Conservation (phyloP, 768 basidiomycete species). For the Tremella yokohamensis region DNA sequence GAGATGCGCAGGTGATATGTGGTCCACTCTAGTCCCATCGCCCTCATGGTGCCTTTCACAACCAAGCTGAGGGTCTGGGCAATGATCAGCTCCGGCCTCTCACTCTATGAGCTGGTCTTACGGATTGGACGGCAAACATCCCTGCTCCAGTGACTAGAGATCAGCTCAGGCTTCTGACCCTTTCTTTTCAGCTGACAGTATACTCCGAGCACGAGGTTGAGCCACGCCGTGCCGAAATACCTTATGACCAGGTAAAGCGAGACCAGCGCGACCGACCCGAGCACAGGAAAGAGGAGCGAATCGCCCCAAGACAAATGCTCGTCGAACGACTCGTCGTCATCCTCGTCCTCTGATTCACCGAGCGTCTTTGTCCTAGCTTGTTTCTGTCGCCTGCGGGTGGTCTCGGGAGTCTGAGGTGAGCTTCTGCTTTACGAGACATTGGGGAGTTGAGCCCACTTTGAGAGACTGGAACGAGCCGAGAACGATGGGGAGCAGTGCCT, state of each 20-base stretch:
- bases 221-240: conserved; percentile 72
- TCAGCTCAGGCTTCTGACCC: not conserved
- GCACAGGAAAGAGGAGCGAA: conserved; percentile 48
- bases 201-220: conserved; percentile 68
- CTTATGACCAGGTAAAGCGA: conserved; percentile 68
- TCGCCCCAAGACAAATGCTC: conserved; percentile 54
- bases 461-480: conserved; percentile 49
- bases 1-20: conserved; percentile 43
- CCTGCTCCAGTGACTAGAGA: conserved; percentile 29
- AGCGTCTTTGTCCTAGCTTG: conserved; percentile 1
- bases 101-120: conserved; percentile 49
- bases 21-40: conserved; percentile 17
- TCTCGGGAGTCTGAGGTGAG: conserved; percentile 24
- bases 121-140: conserved; percentile 41
- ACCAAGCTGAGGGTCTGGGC: conserved; percentile 29
- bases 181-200: conserved; percentile 42
- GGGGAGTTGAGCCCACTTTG: conserved; percentile 33
- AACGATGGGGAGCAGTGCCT: conserved; percentile 45
- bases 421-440: not conserved
- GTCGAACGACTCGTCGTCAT: conserved; percentile 59
- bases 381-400: conserved; percentile 13
- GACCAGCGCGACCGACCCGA: conserved; percentile 66
- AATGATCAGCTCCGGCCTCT: conserved; percentile 52
- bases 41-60: conserved; percentile 18
- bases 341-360: conserved; percentile 18